phyloP scores from a whole-genome alignment of 257 asterid species.

The Solanum chiquidenum region DNA sequence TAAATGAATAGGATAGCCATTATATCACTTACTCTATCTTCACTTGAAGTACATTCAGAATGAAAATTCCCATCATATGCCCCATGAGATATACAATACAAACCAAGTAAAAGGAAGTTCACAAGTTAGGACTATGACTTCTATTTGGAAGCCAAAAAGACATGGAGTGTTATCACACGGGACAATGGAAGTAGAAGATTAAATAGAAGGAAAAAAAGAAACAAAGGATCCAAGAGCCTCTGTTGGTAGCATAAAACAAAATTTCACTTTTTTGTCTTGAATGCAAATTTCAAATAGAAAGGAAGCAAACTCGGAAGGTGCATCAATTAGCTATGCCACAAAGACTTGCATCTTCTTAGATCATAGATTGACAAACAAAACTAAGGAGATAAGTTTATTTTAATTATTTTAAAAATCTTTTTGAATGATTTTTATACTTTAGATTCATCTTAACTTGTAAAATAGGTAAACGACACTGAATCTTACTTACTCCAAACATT shows the following conservation, averaged over 20 bases:
- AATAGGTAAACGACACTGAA: too few relatives aligned
- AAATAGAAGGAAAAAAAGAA: not conserved
- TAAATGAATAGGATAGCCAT: too few relatives aligned
- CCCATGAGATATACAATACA: too few relatives aligned
- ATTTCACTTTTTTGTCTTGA: not conserved
- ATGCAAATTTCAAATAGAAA: not conserved
- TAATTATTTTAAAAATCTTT: not conserved
- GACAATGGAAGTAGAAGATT: too few relatives aligned
- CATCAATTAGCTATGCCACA: too few relatives aligned
- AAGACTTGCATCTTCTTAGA: not conserved
- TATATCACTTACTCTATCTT: too few relatives aligned
- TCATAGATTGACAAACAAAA: not conserved
- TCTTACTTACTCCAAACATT: too few relatives aligned
- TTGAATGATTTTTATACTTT: not conserved
- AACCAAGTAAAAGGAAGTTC: too few relatives aligned
- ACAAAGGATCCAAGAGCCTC: not conserved
- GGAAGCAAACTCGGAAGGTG: not conserved
- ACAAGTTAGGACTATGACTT: too few relatives aligned
- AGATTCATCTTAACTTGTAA: not conserved
- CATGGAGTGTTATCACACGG: not conserved
- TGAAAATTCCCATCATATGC: too few relatives aligned
- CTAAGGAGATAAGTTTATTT: not conserved
- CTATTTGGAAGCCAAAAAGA: too few relatives aligned
- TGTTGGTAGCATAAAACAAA: not conserved
- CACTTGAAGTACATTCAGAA: too few relatives aligned